Evolutionary conservation across 2,329 filamentous ascomycete genomes (phyloP), one percentile per base, ranked within the genome.

Genomic region (Blastomyces gilchristii): DNA sequence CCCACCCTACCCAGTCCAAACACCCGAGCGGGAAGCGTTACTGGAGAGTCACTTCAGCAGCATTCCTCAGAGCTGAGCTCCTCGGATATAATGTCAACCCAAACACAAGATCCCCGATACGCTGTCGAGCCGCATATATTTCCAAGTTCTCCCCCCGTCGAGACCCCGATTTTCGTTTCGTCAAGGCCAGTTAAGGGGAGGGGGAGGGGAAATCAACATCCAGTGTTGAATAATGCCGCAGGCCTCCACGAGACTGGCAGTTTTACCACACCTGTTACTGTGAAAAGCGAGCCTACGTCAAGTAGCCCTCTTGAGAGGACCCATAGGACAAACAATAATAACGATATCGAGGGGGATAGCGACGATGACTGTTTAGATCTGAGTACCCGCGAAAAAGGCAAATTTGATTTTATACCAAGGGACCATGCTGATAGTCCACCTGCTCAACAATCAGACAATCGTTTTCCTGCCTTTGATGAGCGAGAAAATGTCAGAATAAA

Each of bases 261-360:
- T 52, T 52, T 66, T 28, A 62, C 65, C 18, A 64, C 64, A 18
- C 66, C 69, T 22, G 64, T 72, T 45, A 56, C 67, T 18, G 65
- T 77, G 31, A 78, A 78, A 66, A 71, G 69, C 60, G 75, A 78
- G 64, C 66, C 68, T 18, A 60, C 70, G 31, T 73, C 73, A 45
- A 75, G 73, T 49, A 75, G 73, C 62, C 71, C 73, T 37, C 12
- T 70, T n/a, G 66, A 60, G 3, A 61, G n/a, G n/a, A 28, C 50
- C 16, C 37, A 25, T 34, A 37, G 58, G 25, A 47, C 18, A n/a
- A 49, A 4, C n/a, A 16, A 59, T 49, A 28, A 50, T 37, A 14
- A 50, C 31, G 11, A 59, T 43, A 9, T 25, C 18, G 34, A 57
- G 5, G 54, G n/a, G 37, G 58, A 49, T 59, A 16, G 45, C 31